These are phyloP conservation scores for Hymenoscyphus occultus DNA, from an alignment of 2,329 filamentous ascomycete genomes.

Conservation along the genomic window DNA sequence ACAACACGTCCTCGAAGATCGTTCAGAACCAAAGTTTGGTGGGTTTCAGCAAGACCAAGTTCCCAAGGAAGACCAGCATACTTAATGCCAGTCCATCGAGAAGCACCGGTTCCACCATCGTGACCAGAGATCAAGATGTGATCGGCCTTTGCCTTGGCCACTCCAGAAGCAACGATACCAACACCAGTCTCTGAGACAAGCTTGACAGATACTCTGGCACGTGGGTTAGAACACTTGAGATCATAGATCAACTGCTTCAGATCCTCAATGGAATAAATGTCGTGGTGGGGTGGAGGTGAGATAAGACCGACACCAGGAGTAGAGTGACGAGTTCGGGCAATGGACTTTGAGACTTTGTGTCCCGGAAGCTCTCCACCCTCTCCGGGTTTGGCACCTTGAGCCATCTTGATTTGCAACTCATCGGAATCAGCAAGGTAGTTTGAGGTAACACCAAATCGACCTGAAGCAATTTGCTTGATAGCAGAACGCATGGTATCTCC, in stretches of 20 bases:
- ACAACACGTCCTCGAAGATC: conserved; percentile 93
- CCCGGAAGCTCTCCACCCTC: conserved; percentile 96
- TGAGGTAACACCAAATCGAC: conserved; percentile 92
- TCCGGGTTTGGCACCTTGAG: conserved; percentile 94
- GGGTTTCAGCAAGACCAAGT: conserved; percentile 91
- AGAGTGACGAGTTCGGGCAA: conserved; percentile 91
- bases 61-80: conserved; percentile 97
- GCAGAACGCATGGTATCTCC: conserved; percentile 96
- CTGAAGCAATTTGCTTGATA: conserved; percentile 96
- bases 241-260: conserved; percentile 97
- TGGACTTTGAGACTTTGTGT: conserved; percentile 93
- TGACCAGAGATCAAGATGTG: conserved; percentile 97
- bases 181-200: conserved; percentile 97
- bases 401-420: conserved; percentile 99
- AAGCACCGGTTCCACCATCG: conserved; percentile 94
- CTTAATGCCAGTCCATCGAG: conserved; percentile 97
- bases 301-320: conserved; percentile 95
- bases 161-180: conserved; percentile 94
- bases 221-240: conserved; percentile 91
- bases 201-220: conserved; percentile 91
- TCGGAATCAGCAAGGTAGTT: conserved; percentile 94
- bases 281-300: conserved; percentile 92
- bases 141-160: conserved; percentile 95
- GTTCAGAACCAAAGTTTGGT: conserved; percentile 93
- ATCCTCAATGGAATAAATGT: conserved; percentile 98